These are phyloP conservation scores for Pseudopediastrum boryanum DNA, from an alignment of 139 green algal species.

Conservation along the genomic window DNA sequence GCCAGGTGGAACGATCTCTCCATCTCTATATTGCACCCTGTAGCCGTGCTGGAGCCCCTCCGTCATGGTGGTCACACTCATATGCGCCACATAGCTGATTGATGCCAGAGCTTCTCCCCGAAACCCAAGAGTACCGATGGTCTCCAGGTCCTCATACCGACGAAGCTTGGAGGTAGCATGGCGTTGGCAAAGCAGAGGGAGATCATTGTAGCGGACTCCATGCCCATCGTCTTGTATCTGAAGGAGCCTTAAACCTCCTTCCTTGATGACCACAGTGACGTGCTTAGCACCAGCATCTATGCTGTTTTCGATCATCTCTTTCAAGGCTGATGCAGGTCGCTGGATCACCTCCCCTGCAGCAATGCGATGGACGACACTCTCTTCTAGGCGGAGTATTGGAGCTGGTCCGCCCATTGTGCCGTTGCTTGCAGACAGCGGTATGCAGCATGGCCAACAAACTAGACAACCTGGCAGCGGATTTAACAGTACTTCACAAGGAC, in stretches of 20 bases:
- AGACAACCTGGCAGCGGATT: too few species aligned
- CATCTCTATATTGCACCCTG: conserved; percentile 67
- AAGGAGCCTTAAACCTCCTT: conserved; percentile 92
- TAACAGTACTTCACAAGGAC: too few species aligned
- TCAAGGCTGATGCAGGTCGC: conserved; percentile 86
- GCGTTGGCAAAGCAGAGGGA: conserved; percentile 75
- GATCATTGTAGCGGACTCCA: conserved; percentile 74
- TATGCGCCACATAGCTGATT: conserved; percentile 89
- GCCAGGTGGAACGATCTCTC: conserved; percentile 63
- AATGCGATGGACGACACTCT: conserved; percentile 92
- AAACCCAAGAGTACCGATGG: conserved; percentile 92
- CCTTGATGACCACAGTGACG: conserved; percentile 84
- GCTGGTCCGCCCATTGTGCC: not conserved
- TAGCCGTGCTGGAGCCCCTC: conserved; percentile 64
- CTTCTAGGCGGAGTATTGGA: conserved; percentile 67
- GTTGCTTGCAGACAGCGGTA: too few species aligned
- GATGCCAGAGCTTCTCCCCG: conserved; percentile 92
- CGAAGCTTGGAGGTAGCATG: conserved; percentile 96
- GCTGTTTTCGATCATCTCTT: conserved; percentile 98
- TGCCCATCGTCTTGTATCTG: conserved; percentile 93
- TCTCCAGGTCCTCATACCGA: conserved; percentile 87
- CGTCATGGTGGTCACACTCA: conserved; percentile 95
- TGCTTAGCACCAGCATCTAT: conserved; percentile 88
- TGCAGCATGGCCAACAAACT: too few species aligned
- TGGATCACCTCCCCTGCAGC: conserved; percentile 94